Evolutionary conservation across 1,284 basidiomycete species (phyloP).

Genomic region (Tilletiopsis washingtonensis): DNA sequence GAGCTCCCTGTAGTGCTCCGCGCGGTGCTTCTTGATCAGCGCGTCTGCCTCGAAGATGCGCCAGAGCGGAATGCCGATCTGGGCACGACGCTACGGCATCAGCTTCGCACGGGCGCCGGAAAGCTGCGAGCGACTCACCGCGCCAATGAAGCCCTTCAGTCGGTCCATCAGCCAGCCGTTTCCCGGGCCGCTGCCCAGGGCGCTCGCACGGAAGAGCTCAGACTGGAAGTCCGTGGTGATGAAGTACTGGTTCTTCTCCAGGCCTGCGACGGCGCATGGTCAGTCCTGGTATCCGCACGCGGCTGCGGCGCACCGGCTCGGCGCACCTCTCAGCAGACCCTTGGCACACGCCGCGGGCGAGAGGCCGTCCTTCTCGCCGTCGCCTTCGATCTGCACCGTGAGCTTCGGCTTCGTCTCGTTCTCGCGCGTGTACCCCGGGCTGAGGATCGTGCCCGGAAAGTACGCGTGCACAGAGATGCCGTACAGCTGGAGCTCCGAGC

Average conservation of each 20-base stretch:
- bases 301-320: background rate
- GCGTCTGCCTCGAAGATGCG: constrained; percentile 27
- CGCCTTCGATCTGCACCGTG: constrained; percentile 71
- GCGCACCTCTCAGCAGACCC: constrained; percentile 60
- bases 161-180: constrained; percentile 26
- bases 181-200: constrained; percentile 28
- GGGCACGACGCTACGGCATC: too few relatives aligned
- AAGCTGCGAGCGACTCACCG: too few relatives aligned
- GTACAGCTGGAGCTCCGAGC: constrained; percentile 73
- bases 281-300: background rate
- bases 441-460: constrained; percentile 77
- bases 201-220: constrained; percentile 27
- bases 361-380: constrained; percentile 56
- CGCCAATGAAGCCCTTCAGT: constrained; percentile 15
- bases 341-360: constrained; percentile 63
- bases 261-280: constrained; percentile 2
- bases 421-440: constrained; percentile 72
- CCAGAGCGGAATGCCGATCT: constrained; percentile 36
- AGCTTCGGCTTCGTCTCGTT: constrained; percentile 73
- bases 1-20: constrained; percentile 12
- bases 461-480: constrained; percentile 74
- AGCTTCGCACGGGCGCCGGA: too few relatives aligned
- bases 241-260: constrained; percentile 28
- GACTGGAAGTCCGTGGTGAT: constrained; percentile 41
- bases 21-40: constrained; percentile 15